Evolutionary conservation across 2,329 filamentous ascomycete species (phyloP), one percentile per base, ranked within the genome.

Genomic region (Ascochyta rabiei): DNA sequence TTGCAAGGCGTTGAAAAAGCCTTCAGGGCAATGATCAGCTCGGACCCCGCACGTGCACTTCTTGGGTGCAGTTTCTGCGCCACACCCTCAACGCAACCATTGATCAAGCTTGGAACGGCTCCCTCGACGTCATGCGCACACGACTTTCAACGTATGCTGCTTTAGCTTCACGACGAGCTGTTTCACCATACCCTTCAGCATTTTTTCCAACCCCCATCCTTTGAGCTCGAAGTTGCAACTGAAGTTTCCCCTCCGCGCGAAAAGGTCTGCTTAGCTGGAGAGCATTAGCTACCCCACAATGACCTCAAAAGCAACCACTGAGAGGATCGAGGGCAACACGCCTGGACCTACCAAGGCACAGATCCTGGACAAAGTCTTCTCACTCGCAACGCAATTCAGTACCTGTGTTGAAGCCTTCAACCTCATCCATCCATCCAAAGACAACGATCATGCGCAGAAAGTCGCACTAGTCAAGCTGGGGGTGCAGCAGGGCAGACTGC

Each of bases 371-470:
- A 73, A 76, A 48, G 76, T 77, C 34, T 67, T 77, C 43, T 74
- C 75, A 6, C 74, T 81, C 12, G 77, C 78, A 21, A 74, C 68
- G 24, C 73, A 79, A 28, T 80, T 80, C 73, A 78, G 76, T 63
- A 76, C 74, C 40, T 80, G 77, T 55, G 77, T 80, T 38, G 79
- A 80, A 61, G 76, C 76, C 21, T 80, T 80, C 67, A 77, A 76
- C 33, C 70, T 78, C 23, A 77, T 81, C 50, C 75, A 79, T 50
- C 75, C 77, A 0, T 67, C 69, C 42, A 76, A 77, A 42, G 72
- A 77, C 53, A 75, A 74, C 61, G 73, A 78, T 35, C 75, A 73
- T 53, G 68, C 70, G 13, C 78, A 81, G 57, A 77, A 78, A 56
- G 70, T 79, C 19, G 71, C 76, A 19, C 70, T 80, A 24, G 70